Conservation (phyloP, 495 filamentous ascomycete species). For the Penicillium subrubescens region DNA sequence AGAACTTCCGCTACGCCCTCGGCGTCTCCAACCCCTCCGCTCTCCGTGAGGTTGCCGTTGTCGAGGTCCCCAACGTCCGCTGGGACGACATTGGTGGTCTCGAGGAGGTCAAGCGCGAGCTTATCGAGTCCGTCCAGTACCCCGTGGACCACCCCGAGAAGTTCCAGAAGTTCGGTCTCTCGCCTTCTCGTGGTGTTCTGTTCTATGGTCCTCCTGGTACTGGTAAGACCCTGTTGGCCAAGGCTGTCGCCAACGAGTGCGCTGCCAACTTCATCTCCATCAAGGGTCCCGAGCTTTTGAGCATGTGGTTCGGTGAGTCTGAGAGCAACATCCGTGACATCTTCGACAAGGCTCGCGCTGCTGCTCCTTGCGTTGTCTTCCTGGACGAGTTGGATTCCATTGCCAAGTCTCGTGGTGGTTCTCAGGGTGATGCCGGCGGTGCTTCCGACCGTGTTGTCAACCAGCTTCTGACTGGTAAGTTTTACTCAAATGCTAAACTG, state of each 20-base stretch:
- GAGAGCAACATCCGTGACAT: constrained; percentile 99
- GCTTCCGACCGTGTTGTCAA: constrained; percentile 99
- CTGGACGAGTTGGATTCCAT: constrained; percentile 98
- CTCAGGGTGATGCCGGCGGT: constrained; percentile 94
- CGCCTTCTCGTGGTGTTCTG: constrained; percentile 95
- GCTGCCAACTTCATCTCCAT: constrained; percentile 99
- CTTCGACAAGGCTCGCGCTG: constrained; percentile 98
- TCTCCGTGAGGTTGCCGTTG: constrained; percentile 96
- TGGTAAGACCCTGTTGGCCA: constrained; percentile 99
- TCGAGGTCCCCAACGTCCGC: constrained; percentile 97
- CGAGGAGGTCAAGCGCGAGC: constrained; percentile 98
- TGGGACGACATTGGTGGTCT: constrained; percentile 99
- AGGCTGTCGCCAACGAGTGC: constrained; percentile 99
- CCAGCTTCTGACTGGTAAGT: constrained; percentile 93
- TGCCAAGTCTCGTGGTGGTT: constrained; percentile 98
- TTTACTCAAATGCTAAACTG: constrained; percentile 3
- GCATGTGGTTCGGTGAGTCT: constrained; percentile 99
- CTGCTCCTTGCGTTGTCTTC: constrained; percentile 98
- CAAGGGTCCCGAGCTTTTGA: constrained; percentile 96
- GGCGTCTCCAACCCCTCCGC: constrained; percentile 98
- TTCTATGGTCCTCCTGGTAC: constrained; percentile 99
- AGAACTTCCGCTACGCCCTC: constrained; percentile 98
- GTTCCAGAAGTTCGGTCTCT: constrained; percentile 99
- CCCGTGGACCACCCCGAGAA: constrained; percentile 99
- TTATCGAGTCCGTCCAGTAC: constrained; percentile 98